Base-by-base conservation (phyloP, 2,329 filamentous ascomycete species). In the Plectosphaerella plurivora region DNA sequence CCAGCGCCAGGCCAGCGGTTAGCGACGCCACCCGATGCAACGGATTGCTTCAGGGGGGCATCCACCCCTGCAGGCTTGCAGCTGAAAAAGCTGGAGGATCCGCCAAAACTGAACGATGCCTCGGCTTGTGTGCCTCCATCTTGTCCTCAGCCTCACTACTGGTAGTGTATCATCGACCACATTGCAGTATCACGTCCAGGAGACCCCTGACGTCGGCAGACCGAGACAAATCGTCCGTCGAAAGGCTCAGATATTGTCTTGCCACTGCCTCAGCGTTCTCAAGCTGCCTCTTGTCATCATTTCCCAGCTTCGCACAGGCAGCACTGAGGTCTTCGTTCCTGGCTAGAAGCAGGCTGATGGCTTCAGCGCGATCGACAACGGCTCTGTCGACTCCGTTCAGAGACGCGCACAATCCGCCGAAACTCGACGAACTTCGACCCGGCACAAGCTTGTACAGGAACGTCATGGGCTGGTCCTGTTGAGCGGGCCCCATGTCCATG, bases 391-490 rank as follows among this genome's bases (percentile, higher is more conserved):
- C 84, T 1, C 92, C 92, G 61, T 96, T 97, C 67, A 96, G 81
- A 4, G 85, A 84, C 25, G 94, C 94, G 64, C 94, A 97, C 68
- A 82, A 80, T 25, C 86, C 89, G 1, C 94, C 94, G 62, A 96
- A 95, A 63, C 91, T 97, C 14, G 88, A 87, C 8, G 75, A 83
- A 60, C 86, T 93, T 52, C 86, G 79, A 1, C 92, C 92, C 2
- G 74, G 60, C 4, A 69, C 63, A n/a, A 87, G 70, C 25, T 83
- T 87, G 67, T 93, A 96, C 1, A 96, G 78, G 61, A 88, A 91
- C 0, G 81, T 84, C 28, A 91, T 77, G 58, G 89, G 84, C 1
- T 88, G 78, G 24, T 86, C 79, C 3, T 71, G 61, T 5, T 74
- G 67, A 1, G 70, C 63, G 3, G 79, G 76, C 2, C 77, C 64